Percentiles rank a stretch among this genome's conserved stretches.
phyloP scores from a whole-genome alignment of 192 early-diverging fungal genomes.

The Paraglomus brasilianum region DNA sequence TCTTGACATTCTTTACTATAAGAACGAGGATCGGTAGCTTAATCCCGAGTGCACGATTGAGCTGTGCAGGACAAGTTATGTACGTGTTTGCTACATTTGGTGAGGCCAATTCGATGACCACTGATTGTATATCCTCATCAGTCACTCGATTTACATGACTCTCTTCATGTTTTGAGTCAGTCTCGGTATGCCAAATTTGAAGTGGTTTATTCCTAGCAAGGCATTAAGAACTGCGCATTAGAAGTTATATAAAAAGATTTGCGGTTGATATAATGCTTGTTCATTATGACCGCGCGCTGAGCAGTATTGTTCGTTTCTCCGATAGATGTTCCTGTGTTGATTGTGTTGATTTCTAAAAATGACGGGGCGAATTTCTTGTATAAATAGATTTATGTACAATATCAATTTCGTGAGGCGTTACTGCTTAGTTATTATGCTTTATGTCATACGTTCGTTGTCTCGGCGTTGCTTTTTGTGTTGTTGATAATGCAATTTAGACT shows the following conservation, averaged over 20 bases:
- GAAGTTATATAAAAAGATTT: constrained; percentile 18
- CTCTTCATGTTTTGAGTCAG: constrained; percentile 36
- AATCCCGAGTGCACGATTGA: constrained; percentile 81
- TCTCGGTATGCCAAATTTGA: constrained; percentile 64
- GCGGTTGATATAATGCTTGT: constrained; percentile 30
- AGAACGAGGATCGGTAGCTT: constrained; percentile 88
- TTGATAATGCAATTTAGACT: background rate
- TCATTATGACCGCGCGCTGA: constrained; percentile 30
- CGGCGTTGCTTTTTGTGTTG: background rate
- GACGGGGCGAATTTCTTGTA: background rate
- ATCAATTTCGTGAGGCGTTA: background rate
- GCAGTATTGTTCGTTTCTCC: constrained; percentile 27
- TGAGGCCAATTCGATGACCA: constrained; percentile 78
- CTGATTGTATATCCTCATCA: constrained; percentile 80
- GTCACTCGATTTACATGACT: constrained; percentile 75
- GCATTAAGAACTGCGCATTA: constrained; percentile 4
- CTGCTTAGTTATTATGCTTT: background rate
- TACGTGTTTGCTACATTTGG: constrained; percentile 82
- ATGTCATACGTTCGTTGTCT: constrained; percentile 1
- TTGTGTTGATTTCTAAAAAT: no score
- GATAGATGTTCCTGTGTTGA: background rate
- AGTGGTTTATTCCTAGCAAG: constrained; percentile 57
- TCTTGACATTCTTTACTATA: constrained; percentile 84
- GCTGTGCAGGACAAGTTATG: constrained; percentile 79
- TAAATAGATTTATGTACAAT: background rate